Evolutionary conservation across 306 rosid species (phyloP).

Genomic region (Dalbergia oliveri): DNA sequence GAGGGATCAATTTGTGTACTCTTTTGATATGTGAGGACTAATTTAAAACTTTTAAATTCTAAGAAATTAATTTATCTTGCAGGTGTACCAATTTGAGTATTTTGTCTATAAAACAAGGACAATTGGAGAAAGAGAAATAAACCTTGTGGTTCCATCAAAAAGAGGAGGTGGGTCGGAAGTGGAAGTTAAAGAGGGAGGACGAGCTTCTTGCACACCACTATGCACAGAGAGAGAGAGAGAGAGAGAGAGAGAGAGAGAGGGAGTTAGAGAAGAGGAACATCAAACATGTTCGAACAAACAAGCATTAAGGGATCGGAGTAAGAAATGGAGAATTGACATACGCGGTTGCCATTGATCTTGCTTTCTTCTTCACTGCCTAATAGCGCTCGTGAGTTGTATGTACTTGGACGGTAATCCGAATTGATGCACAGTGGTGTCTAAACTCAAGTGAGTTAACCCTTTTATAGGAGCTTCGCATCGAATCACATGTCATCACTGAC

Average conservation of each 20-base stretch:
- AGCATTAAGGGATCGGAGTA: background rate
- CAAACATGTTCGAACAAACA: background rate
- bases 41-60: no score
- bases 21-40: no score
- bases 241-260: conserved; percentile 10
- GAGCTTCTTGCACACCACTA: conserved; percentile 49
- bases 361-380: background rate
- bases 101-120: background rate
- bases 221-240: background rate
- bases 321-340: conserved; percentile 5
- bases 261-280: background rate
- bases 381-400: background rate
- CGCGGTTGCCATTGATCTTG: conserved; percentile 45
- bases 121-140: background rate
- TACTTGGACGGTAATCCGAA: background rate
- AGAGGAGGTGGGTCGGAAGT: conserved; percentile 72
- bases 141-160: conserved; percentile 93
- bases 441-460: background rate
- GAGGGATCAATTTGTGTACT: no score
- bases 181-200: conserved; percentile 64
- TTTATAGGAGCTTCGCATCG: background rate
- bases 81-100: no score
- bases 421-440: background rate
- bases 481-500: conserved; percentile 7
- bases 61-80: no score